A percentile compares a stretch with the other conserved stretches of the same genome.
Evolutionary conservation across 2,329 filamentous ascomycete species (phyloP).

Genomic region (Nakataea oryzae): DNA sequence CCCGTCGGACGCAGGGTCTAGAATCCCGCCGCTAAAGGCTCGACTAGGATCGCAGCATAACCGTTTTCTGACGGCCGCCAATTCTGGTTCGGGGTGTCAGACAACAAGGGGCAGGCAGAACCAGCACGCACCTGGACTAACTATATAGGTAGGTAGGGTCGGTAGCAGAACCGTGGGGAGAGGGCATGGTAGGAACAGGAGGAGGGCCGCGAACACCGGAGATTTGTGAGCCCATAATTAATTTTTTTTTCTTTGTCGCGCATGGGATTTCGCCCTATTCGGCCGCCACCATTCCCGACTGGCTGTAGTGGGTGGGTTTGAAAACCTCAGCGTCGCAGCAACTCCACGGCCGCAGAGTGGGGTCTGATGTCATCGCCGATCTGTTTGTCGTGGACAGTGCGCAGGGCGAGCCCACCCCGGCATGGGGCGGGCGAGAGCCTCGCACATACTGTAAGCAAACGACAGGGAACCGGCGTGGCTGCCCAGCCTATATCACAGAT

Average conservation of each 20-base stretch:
- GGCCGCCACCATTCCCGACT: not conserved
- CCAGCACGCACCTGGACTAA: too few species aligned
- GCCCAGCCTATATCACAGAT: not conserved
- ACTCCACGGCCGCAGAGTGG: not conserved
- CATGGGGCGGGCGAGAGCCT: not conserved
- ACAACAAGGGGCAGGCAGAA: too few species aligned
- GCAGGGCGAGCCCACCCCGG: not conserved
- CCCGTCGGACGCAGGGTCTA: not conserved
- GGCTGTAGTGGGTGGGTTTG: not conserved
- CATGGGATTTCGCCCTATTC: not conserved
- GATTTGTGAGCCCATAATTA: not conserved
- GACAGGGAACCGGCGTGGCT: not conserved
- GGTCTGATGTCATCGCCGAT: not conserved
- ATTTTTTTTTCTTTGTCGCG: not conserved
- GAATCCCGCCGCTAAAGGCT: not conserved
- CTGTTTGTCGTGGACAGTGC: not conserved
- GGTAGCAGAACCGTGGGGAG: too few species aligned
- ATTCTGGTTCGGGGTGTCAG: too few species aligned
- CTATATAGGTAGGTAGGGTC: too few species aligned
- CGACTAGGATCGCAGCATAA: not conserved
- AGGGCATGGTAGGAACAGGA: not conserved
- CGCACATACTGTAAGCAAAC: not conserved
- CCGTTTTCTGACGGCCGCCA: too few species aligned
- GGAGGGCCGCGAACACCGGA: not conserved
- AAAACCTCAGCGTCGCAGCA: not conserved